These are phyloP conservation scores for Haplosporangium sp. DNA, from an alignment of 371 early-diverging fungal genomes.

Conservation along the genomic window DNA sequence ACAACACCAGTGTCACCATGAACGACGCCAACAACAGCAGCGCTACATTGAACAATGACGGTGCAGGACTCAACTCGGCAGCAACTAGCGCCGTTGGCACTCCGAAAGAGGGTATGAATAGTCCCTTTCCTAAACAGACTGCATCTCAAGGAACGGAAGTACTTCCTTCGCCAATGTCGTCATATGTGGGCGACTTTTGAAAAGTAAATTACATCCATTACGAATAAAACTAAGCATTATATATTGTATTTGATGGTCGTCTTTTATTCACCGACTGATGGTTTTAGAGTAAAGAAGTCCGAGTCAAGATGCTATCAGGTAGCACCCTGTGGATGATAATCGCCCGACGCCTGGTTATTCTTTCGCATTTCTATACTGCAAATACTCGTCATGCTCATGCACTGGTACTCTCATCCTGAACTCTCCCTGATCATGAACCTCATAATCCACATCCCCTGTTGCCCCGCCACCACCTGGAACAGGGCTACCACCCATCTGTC, in stretches of 20 bases:
- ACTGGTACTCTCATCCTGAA: constrained; percentile 1
- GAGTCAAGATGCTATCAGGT: too few species aligned
- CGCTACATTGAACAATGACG: background rate
- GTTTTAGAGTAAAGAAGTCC: too few species aligned
- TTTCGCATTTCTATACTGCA: background rate
- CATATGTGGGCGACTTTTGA: background rate
- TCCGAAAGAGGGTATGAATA: background rate
- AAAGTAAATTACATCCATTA: too few species aligned
- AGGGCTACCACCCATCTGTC: background rate
- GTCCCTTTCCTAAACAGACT: background rate
- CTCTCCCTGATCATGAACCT: background rate
- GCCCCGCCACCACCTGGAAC: background rate
- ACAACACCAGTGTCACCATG: background rate
- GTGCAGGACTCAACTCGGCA: background rate
- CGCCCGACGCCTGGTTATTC: too few species aligned
- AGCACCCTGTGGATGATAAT: too few species aligned
- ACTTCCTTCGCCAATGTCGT: background rate
- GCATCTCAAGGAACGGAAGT: background rate
- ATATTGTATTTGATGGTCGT: too few species aligned
- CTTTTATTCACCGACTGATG: too few species aligned
- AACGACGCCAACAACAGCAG: background rate
- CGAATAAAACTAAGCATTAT: too few species aligned
- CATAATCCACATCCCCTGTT: too few species aligned
- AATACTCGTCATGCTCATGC: constrained; percentile 8
- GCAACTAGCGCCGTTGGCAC: constrained; percentile 2